Evolutionary conservation across 768 basidiomycete genomes (phyloP).

Genomic region (Russula dissimulans): DNA sequence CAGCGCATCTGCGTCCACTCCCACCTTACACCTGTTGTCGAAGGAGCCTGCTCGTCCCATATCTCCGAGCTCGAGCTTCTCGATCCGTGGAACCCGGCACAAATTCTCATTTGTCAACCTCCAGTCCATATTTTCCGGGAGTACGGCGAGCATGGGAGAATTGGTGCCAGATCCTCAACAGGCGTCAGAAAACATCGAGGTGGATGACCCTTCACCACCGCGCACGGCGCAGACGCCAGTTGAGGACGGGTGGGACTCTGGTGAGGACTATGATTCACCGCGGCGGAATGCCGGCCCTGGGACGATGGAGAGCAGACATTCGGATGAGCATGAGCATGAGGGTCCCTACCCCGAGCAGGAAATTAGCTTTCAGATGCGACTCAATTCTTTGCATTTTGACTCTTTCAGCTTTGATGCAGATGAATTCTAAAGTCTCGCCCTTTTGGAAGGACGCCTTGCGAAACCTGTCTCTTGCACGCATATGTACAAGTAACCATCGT

Average conservation of each 20-base stretch:
- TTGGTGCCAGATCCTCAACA: conserved; percentile 10
- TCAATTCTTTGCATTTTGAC: conserved; percentile 70
- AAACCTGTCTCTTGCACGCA: background rate
- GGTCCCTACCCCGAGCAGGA: conserved; percentile 25
- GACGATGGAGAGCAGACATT: background rate
- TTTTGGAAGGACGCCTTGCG: background rate
- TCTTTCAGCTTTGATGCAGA: conserved; percentile 58
- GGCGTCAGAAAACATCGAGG: background rate
- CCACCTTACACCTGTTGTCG: conserved; percentile 9
- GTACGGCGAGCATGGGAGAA: background rate
- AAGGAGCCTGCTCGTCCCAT: conserved; percentile 5
- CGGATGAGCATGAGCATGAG: background rate
- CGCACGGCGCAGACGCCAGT: conserved; percentile 1
- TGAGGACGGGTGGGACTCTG: conserved; percentile 12
- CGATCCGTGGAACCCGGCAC: conserved; percentile 24
- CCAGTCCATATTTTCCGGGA: conserved; percentile 25
- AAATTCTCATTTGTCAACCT: conserved; percentile 29
- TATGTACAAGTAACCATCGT: conserved; percentile 11
- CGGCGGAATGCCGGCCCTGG: conserved; percentile 3
- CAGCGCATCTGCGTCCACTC: conserved; percentile 1
- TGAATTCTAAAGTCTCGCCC: conserved; percentile 32
- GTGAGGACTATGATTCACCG: conserved; percentile 14
- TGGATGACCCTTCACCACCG: background rate
- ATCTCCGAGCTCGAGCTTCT: conserved; percentile 21
- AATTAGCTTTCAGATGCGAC: conserved; percentile 50